Conservation (phyloP, 192 early-diverging fungal species). For the Coemansia sp. region DNA sequence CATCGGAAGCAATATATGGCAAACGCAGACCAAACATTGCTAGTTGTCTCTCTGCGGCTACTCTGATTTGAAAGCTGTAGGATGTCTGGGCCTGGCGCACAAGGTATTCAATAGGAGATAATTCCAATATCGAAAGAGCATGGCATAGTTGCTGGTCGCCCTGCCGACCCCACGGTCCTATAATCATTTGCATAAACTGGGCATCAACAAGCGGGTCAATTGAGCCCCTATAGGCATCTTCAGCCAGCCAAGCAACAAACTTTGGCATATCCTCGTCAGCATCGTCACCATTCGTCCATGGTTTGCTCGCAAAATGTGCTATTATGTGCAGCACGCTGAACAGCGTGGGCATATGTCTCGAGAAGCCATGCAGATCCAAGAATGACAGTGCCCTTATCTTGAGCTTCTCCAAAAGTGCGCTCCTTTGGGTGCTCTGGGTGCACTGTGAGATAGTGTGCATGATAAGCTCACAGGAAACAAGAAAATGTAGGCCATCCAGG, state of each 20-base stretch:
- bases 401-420: slow-evolving; percentile 2
- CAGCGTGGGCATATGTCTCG: slow-evolving; percentile 33
- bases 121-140: slow-evolving; percentile 14
- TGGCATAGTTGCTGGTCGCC: background rate
- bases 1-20: slow-evolving; percentile 19
- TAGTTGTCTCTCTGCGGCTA: slow-evolving; percentile 40
- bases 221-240: slow-evolving; percentile 14
- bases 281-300: background rate
- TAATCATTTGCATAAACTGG: slow-evolving; percentile 18
- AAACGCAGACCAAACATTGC: slow-evolving; percentile 16
- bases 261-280: slow-evolving; percentile 36
- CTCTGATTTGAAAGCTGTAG: slow-evolving; percentile 8
- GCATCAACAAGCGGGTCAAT: slow-evolving; percentile 27
- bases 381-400: slow-evolving; percentile 25
- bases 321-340: slow-evolving; percentile 24
- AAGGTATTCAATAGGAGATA: slow-evolving; percentile 13
- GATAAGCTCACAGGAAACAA: slow-evolving; percentile 19
- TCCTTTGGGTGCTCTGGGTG: too few species aligned
- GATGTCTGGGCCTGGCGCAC: slow-evolving; percentile 20
- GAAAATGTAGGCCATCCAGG: slow-evolving; percentile 16
- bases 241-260: slow-evolving; percentile 39
- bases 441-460: background rate
- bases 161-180: slow-evolving; percentile 27
- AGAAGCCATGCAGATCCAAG: slow-evolving; percentile 17
- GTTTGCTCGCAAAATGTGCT: too few species aligned